Conservation (phyloP, 176 grass and related monocot genomes). For the Oryza australiensis region DNA sequence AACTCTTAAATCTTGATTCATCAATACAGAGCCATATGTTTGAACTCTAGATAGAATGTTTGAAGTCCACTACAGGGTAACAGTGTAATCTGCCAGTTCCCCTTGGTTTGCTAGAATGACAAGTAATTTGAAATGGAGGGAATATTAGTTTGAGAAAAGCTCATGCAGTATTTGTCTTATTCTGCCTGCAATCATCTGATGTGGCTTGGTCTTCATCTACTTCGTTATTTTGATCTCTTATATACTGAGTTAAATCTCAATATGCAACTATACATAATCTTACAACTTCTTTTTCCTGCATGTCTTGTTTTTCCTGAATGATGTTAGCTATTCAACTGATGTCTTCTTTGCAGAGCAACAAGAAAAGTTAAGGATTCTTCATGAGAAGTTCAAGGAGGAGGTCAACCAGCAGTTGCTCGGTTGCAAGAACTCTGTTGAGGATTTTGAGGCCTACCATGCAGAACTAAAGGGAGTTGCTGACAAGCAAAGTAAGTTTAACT, state of each 20-base stretch:
- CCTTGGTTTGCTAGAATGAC: not conserved
- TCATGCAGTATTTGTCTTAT: not conserved
- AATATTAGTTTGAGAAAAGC: conserved; percentile 1
- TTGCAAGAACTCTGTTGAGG: conserved; percentile 65
- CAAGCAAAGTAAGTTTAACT: conserved; percentile 70
- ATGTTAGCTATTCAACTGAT: conserved; percentile 15
- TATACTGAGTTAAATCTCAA: not conserved
- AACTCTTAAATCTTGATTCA: conserved; percentile 21
- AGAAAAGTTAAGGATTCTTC: conserved; percentile 66
- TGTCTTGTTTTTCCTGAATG: conserved; percentile 24
- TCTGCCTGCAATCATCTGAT: conserved; percentile 6
- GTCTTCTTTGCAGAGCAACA: conserved; percentile 63
- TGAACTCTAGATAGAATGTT: not conserved
- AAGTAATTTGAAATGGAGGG: not conserved
- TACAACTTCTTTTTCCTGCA: conserved; percentile 25
- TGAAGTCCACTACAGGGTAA: not conserved
- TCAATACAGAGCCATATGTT: not conserved
- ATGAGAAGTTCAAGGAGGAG: conserved; percentile 87
- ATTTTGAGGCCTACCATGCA: conserved; percentile 70
- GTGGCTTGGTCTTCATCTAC: conserved; percentile 1
- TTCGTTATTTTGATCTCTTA: conserved; percentile 9
- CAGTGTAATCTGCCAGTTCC: no score
- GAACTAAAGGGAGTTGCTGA: conserved; percentile 80
- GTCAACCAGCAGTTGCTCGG: conserved; percentile 64
- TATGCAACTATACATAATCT: not conserved